These are phyloP conservation scores for Aureobasidium namibiae DNA, from an alignment of 2,329 filamentous ascomycete species.

Conservation along the genomic window DNA sequence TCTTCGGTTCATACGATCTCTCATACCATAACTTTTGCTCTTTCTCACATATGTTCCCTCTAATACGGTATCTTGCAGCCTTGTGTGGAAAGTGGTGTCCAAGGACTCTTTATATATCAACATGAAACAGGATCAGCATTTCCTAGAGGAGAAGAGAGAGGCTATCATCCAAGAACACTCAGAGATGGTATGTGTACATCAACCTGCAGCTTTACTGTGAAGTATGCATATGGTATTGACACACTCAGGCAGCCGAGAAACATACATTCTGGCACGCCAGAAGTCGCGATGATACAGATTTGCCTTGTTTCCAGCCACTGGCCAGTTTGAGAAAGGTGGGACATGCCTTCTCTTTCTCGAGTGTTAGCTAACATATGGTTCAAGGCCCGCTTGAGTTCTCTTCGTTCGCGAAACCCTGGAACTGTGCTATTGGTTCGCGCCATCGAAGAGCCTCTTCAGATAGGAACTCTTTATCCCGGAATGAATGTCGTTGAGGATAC, in stretches of 20 bases:
- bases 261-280: not conserved
- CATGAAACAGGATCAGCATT: not conserved
- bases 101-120: not conserved
- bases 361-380: not conserved
- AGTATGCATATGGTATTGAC: not conserved
- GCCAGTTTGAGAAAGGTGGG: not conserved
- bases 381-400: not conserved
- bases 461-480: not conserved
- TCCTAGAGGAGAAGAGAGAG: not conserved
- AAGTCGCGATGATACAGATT: not conserved
- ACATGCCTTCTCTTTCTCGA: not conserved
- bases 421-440: not conserved
- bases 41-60: not conserved
- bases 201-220: not conserved
- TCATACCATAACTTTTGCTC: not conserved
- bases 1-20: not conserved
- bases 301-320: not conserved
- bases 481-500: not conserved
- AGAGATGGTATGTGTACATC: not conserved
- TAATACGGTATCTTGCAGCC: not conserved
- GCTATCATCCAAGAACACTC: not conserved
- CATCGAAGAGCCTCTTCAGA: not conserved
- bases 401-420: not conserved
- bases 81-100: not conserved
- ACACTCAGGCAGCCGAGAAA: not conserved